Conservation (phyloP, 176 grass and related monocot genomes). For the Carex pumila region DNA sequence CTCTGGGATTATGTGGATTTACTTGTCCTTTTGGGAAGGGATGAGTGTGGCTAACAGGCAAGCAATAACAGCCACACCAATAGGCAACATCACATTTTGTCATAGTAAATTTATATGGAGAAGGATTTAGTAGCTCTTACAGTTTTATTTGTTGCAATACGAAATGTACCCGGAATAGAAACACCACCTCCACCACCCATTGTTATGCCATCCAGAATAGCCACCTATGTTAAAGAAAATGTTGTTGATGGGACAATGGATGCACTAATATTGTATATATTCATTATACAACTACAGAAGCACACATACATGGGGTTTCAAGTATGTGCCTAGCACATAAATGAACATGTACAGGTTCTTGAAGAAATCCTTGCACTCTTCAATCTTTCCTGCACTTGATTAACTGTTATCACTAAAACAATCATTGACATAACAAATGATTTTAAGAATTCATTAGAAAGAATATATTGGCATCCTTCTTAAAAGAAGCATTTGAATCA, state of each 20-base stretch:
- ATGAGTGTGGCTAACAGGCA: neutral
- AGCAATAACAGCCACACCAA: neutral
- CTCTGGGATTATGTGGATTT: neutral
- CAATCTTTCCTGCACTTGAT: conserved; percentile 46
- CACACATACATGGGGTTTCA: conserved; percentile 93
- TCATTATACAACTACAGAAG: neutral
- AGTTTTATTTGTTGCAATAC: conserved; percentile 82
- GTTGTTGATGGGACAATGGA: neutral
- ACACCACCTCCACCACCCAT: conserved; percentile 92
- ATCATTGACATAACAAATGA: neutral
- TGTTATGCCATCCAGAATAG: conserved; percentile 82
- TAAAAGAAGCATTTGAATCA: neutral
- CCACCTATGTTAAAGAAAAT: conserved; percentile 43
- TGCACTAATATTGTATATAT: neutral
- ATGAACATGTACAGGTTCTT: conserved; percentile 79
- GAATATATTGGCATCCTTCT: neutral
- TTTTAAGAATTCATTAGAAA: conserved; percentile 4
- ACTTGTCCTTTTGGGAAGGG: neutral
- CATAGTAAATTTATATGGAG: neutral
- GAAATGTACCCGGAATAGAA: conserved; percentile 95
- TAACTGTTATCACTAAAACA: neutral
- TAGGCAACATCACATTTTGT: neutral
- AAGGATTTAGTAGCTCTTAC: conserved; percentile 28
- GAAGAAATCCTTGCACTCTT: conserved; percentile 89
- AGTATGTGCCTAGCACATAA: conserved; percentile 84